Evolutionary conservation across 352 stramenopile genomes (phyloP).

Genomic region (Globisporangium irregulare): DNA sequence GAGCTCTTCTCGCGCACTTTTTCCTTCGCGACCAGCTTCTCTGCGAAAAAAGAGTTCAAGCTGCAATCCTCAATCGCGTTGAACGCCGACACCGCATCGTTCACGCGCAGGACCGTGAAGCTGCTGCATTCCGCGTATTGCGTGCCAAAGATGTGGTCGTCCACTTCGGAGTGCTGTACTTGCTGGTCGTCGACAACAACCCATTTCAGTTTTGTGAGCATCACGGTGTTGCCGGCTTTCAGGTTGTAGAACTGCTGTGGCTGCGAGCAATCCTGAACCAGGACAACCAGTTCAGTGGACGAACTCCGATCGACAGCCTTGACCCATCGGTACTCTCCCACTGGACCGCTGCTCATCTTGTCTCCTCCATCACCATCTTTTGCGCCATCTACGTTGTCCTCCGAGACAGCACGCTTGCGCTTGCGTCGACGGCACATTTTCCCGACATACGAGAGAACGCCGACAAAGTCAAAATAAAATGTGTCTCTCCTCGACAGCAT

Average conservation of each 20-base stretch:
- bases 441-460: constrained; percentile 51
- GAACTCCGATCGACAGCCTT: constrained; percentile 61
- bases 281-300: constrained; percentile 43
- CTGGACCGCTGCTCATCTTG: background rate
- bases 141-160: constrained; percentile 15
- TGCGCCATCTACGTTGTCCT: background rate
- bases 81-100: constrained; percentile 35
- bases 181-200: background rate
- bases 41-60: constrained; percentile 33
- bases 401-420: constrained; percentile 16
- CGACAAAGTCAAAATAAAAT: constrained; percentile 66
- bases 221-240: constrained; percentile 43
- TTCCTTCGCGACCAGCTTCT: constrained; percentile 12
- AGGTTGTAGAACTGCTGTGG: constrained; percentile 41
- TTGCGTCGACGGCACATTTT: constrained; percentile 36
- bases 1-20: background rate
- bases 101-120: constrained; percentile 38
- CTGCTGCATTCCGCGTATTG: constrained; percentile 44
- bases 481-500: constrained; percentile 12
- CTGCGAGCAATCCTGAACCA: constrained; percentile 40
- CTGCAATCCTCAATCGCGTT: constrained; percentile 35
- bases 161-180: background rate
- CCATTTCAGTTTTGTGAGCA: constrained; percentile 64
- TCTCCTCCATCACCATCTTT: background rate
- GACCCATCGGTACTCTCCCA: constrained; percentile 49